Percentiles rank a stretch among this genome's conserved stretches.
Conservation (phyloP, 129 eudicot species). For the Lactuca sativa region DNA sequence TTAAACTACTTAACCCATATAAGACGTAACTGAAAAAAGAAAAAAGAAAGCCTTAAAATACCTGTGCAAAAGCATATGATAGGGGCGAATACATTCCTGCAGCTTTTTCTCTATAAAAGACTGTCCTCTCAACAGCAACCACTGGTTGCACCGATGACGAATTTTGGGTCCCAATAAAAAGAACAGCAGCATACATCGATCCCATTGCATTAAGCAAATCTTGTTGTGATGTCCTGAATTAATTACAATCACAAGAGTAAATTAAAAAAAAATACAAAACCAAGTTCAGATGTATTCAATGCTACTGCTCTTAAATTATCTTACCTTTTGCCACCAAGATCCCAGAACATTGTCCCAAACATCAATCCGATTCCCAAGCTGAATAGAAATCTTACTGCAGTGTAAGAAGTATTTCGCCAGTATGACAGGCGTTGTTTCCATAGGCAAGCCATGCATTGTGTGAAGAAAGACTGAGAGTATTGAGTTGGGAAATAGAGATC, state of each 20-base stretch:
- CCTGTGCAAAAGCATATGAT: neutral
- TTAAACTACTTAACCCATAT: too few relatives aligned
- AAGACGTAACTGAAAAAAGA: too few relatives aligned
- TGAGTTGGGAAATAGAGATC: neutral
- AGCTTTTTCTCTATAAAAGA: neutral
- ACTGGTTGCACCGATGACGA: neutral
- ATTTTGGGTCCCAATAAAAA: neutral
- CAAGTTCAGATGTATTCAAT: too few relatives aligned
- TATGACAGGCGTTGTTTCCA: neutral
- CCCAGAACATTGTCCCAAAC: neutral
- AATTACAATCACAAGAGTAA: neutral
- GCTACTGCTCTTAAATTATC: too few relatives aligned
- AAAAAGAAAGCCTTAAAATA: too few relatives aligned
- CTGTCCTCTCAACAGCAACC: neutral
- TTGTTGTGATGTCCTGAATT: neutral
- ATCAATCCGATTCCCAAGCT: neutral
- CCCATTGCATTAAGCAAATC: neutral
- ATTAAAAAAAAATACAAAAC: too few relatives aligned
- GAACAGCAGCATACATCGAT: neutral
- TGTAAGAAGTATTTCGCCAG: constrained; percentile 18
- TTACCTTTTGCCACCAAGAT: neutral
- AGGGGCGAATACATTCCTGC: neutral
- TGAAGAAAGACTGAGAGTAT: neutral
- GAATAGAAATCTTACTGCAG: neutral
- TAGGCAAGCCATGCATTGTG: neutral